Percentiles rank a stretch among this genome's conserved stretches.
Evolutionary conservation across 202 grass and related monocot species (phyloP).

Genomic region (Musa balbisiana): DNA sequence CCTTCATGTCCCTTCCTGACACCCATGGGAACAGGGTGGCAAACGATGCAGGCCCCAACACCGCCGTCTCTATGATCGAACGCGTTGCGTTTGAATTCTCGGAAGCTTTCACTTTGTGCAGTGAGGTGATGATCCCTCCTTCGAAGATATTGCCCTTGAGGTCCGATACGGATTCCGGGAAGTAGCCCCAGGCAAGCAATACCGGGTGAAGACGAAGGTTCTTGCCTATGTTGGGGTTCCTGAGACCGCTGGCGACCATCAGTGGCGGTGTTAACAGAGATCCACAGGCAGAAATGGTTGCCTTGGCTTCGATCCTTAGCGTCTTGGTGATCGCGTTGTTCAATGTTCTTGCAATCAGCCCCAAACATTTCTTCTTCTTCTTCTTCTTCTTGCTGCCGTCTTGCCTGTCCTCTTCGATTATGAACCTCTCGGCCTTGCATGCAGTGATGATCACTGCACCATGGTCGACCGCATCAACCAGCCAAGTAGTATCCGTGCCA

Average conservation of each 20-base stretch:
- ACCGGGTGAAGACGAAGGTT: conserved; percentile 80
- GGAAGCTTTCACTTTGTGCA: conserved; percentile 53
- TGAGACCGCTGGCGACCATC: conserved; percentile 56
- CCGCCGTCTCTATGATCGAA: conserved; percentile 60
- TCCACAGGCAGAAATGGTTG: conserved; percentile 58
- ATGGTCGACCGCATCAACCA: conserved; percentile 55
- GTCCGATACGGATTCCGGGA: conserved; percentile 44
- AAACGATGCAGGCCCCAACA: conserved; percentile 34
- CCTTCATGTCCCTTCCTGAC: conserved; percentile 71
- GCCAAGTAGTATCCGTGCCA: conserved; percentile 81
- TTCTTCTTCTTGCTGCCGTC: conserved; percentile 2
- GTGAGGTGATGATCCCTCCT: conserved; percentile 87
- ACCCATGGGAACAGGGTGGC: conserved; percentile 59
- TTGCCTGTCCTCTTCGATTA: conserved; percentile 24
- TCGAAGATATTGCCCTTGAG: conserved; percentile 56
- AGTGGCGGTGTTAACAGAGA: conserved; percentile 67
- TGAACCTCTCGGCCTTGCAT: conserved; percentile 69
- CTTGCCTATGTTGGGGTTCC: conserved; percentile 73
- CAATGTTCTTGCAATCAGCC: conserved; percentile 46
- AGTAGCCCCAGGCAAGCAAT: conserved; percentile 76
- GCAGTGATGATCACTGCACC: conserved; percentile 67
- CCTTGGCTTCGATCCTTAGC: conserved; percentile 59
- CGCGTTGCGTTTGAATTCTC: conserved; percentile 10
- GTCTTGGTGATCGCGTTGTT: conserved; percentile 36
- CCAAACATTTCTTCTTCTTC: conserved; percentile 48